Conservation (phyloP, 2,329 filamentous ascomycete genomes). For the Scedosporium aurantiacum region DNA sequence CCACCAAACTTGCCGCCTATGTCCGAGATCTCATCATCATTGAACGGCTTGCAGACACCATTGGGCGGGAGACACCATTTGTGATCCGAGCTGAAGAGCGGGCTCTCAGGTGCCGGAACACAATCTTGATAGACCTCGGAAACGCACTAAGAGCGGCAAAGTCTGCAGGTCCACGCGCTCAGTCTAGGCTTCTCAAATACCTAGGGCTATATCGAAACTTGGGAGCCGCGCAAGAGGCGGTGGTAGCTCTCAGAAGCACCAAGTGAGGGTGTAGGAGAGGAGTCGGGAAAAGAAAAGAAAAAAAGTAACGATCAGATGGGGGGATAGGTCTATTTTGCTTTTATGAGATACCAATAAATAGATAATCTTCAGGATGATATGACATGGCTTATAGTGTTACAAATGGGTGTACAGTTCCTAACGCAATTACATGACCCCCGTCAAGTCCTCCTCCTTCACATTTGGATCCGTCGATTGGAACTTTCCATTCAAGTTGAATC, state of each 20-base stretch:
- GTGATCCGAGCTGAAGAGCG: conserved; percentile 42
- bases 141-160: conserved; percentile 35
- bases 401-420: conserved; percentile 5
- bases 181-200: conserved; percentile 36
- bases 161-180: conserved; percentile 30
- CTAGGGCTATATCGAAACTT: conserved; percentile 42
- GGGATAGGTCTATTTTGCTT: conserved; percentile 7
- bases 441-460: conserved; percentile 40
- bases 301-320: conserved; percentile 11
- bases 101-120: conserved; percentile 41
- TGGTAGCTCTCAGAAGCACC: conserved; percentile 15
- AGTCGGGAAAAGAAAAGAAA: conserved; percentile 23
- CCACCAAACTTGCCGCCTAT: conserved; percentile 32
- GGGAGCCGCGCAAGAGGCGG: conserved; percentile 39
- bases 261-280: not conserved
- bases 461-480: conserved; percentile 53
- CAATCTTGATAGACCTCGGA: conserved; percentile 42
- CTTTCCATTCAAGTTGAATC: conserved; percentile 74
- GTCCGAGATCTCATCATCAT: conserved; percentile 34
- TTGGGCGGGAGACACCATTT: conserved; percentile 38
- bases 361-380: not conserved
- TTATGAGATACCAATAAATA: conserved; percentile 7
- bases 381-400: conserved; percentile 7
- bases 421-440: conserved; percentile 38
- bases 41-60: conserved; percentile 27